Evolutionary conservation across 2,329 filamentous ascomycete genomes (phyloP).

Genomic region (Chalaropsis thielavioides): DNA sequence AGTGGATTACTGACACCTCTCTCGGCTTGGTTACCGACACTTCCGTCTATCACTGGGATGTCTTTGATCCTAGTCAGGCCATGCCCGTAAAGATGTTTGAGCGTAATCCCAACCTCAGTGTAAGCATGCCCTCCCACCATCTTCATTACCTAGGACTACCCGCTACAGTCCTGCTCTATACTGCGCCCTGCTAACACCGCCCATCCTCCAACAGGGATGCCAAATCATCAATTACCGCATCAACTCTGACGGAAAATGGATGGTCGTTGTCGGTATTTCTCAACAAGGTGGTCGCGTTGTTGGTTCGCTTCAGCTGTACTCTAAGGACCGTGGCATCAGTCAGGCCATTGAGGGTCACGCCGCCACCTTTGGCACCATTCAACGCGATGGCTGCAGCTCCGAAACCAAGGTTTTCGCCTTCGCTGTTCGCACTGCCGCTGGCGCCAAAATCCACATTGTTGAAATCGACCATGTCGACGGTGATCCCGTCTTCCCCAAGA

Average conservation of each 20-base stretch:
- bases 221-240: slow-evolving; percentile 99
- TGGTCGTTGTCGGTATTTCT: slow-evolving; percentile 92
- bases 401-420: slow-evolving; percentile 97
- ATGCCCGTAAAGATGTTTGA: slow-evolving; percentile 85
- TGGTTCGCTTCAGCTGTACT: slow-evolving; percentile 94
- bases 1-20: slow-evolving; percentile 86
- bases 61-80: slow-evolving; percentile 69
- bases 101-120: slow-evolving; percentile 75
- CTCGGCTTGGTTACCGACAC: slow-evolving; percentile 83
- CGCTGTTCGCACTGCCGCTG: slow-evolving; percentile 74
- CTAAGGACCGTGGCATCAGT: slow-evolving; percentile 87
- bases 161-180: neutral
- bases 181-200: neutral
- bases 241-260: slow-evolving; percentile 93
- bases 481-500: slow-evolving; percentile 85
- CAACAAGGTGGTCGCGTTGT: slow-evolving; percentile 87
- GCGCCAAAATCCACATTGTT: slow-evolving; percentile 82
- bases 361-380: slow-evolving; percentile 79
- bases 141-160: neutral
- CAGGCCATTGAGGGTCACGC: slow-evolving; percentile 97
- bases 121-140: slow-evolving; percentile 32
- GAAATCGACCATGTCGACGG: slow-evolving; percentile 88
- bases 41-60: slow-evolving; percentile 94
- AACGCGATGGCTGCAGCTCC: slow-evolving; percentile 73
- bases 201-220: slow-evolving; percentile 48